Percentiles rank a stretch among this genome's conserved stretches.
Conservation (phyloP, 1,284 basidiomycete species). For the Ustilago loliicola region DNA sequence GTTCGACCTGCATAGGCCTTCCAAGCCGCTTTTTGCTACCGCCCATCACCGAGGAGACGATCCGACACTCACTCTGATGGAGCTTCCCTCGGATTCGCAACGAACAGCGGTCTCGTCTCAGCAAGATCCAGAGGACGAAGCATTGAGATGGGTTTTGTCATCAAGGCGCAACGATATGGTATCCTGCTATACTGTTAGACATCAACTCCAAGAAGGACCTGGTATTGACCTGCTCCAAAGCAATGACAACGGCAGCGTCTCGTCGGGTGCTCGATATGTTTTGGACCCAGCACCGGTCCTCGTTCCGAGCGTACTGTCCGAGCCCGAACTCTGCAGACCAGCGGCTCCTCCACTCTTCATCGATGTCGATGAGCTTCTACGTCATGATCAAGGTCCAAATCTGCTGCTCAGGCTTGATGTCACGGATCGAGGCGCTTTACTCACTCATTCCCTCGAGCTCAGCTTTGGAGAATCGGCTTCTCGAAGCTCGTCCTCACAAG, state of each 20-base stretch:
- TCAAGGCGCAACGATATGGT: constrained; percentile 24
- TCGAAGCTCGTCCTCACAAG: background rate
- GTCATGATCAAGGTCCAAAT: background rate
- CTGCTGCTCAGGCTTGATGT: constrained; percentile 16
- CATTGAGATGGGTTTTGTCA: constrained; percentile 14
- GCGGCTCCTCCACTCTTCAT: constrained; percentile 16
- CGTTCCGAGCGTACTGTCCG: background rate
- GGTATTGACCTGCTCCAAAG: background rate
- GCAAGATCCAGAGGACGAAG: background rate
- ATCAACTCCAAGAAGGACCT: background rate
- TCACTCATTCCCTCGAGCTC: constrained; percentile 2
- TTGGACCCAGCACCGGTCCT: constrained; percentile 23
- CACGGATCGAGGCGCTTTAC: constrained; percentile 17
- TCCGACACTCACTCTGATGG: constrained; percentile 20
- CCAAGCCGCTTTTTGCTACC: constrained; percentile 22
- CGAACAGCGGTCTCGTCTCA: background rate
- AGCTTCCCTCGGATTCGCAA: background rate
- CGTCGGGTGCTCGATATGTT: background rate
- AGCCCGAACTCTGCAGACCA: background rate
- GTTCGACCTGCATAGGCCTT: constrained; percentile 21
- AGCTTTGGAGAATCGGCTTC: background rate
- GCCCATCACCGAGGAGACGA: constrained; percentile 49
- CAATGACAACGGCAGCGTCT: background rate
- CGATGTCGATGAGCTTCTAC: constrained; percentile 6
- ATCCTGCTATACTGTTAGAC: constrained; percentile 20